Evolutionary conservation across 768 basidiomycete species (phyloP), one percentile per base, ranked within the genome.

Genomic region (Melanogaster broomeanus): DNA sequence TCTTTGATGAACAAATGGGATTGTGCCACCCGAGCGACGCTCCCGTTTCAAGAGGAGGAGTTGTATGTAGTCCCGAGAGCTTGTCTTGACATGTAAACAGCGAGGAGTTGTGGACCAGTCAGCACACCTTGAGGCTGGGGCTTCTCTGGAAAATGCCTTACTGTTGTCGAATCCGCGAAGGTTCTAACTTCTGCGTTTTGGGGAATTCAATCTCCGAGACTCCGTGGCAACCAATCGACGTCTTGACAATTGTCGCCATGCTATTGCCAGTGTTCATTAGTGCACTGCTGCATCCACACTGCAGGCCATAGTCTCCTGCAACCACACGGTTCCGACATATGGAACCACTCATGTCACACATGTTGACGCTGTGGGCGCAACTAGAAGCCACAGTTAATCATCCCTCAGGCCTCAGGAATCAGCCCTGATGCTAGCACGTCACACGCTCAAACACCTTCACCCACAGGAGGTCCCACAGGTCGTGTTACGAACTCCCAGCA

Each of bases 181-280:
- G 63, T 66, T 66, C 55, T 56, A 39, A n/a, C n/a, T n/a, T n/a
- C 47, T 3, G 3, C 12, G 9, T 39, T n/a, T 3, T 33, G 48
- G n/a, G 39, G 31, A 38, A 48, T 61, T 66, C 65, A 66, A 66
- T 64, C 62, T 65, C 63, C 65, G 65, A 60, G 61, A 57, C 65
- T 63, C 63, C 65, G 65, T 66, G 64, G 53, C 64, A n/a, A n/a
- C n/a, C n/a, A n/a, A n/a, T n/a, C n/a, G n/a, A n/a, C n/a, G n/a
- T n/a, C n/a, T n/a, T n/a, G n/a, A n/a, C n/a, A n/a, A n/a, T n/a
- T n/a, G n/a, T n/a, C n/a, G n/a, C n/a, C n/a, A n/a, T n/a, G n/a
- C n/a, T n/a, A n/a, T n/a, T n/a, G n/a, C n/a, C n/a, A n/a, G n/a
- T n/a, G n/a, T n/a, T n/a, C n/a, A n/a, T n/a, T n/a, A n/a, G n/a